Evolutionary conservation across 2,329 filamentous ascomycete species (phyloP).

Genomic region (Diplodia intermedia): DNA sequence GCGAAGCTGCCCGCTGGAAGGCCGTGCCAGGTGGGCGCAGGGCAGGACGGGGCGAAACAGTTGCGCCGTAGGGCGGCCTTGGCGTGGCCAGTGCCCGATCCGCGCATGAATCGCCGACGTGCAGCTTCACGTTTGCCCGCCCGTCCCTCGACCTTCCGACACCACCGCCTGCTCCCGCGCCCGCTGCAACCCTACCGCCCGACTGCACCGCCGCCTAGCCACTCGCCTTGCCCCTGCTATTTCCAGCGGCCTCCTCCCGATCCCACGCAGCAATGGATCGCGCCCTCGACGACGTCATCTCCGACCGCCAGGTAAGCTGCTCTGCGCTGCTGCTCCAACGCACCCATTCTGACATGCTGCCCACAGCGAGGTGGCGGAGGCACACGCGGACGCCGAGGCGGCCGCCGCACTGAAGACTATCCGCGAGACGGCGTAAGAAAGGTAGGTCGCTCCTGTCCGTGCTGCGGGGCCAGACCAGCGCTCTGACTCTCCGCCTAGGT

Average conservation of each 20-base stretch:
- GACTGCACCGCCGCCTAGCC: slow-evolving; percentile 6
- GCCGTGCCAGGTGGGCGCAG: background rate
- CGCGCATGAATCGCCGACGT: slow-evolving; percentile 16
- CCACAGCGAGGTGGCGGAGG: slow-evolving; percentile 36
- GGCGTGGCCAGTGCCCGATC: background rate
- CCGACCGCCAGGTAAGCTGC: slow-evolving; percentile 61
- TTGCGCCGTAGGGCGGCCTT: slow-evolving; percentile 3
- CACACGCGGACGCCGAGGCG: slow-evolving; percentile 47
- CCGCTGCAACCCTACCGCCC: slow-evolving; percentile 12
- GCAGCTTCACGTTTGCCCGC: slow-evolving; percentile 9
- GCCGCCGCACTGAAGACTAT: slow-evolving; percentile 59
- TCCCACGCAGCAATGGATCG: slow-evolving; percentile 61
- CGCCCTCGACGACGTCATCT: slow-evolving; percentile 69
- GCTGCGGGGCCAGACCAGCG: background rate
- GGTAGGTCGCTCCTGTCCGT: slow-evolving; percentile 57
- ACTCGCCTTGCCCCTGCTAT: slow-evolving; percentile 5
- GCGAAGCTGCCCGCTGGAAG: background rate
- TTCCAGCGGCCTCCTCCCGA: slow-evolving; percentile 7
- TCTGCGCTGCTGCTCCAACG: background rate
- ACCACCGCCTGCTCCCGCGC: background rate
- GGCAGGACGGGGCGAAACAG: slow-evolving; percentile 1
- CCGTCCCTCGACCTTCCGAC: slow-evolving; percentile 14
- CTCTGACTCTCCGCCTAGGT: slow-evolving; percentile 30
- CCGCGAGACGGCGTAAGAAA: slow-evolving; percentile 90
- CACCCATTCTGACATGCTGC: slow-evolving; percentile 29